Evolutionary conservation across 2,329 filamentous ascomycete species (phyloP).

Genomic region (Sodiomyces alkalinus): DNA sequence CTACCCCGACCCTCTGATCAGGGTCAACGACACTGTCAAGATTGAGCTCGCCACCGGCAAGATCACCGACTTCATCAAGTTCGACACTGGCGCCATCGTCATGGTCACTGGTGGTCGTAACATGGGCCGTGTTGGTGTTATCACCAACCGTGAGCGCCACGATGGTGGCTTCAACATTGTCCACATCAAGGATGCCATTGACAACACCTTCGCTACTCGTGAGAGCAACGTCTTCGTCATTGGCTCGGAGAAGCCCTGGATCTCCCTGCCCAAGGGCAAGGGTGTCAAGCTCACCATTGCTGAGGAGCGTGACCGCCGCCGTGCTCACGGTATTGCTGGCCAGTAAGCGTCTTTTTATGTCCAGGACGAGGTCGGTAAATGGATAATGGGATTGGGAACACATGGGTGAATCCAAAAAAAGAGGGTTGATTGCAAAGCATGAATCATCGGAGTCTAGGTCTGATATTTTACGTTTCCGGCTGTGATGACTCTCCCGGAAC

Average conservation of each 20-base stretch:
- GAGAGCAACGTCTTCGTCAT: slow-evolving; percentile 99
- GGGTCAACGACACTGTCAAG: slow-evolving; percentile 99
- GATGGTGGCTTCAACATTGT: slow-evolving; percentile 99
- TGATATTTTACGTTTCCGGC: slow-evolving; percentile 10
- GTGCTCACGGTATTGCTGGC: slow-evolving; percentile 42
- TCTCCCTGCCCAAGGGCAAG: slow-evolving; percentile 99
- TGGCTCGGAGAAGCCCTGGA: slow-evolving; percentile 96
- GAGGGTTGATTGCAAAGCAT: slow-evolving; percentile 8
- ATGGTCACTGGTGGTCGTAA: slow-evolving; percentile 99
- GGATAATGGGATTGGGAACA: slow-evolving; percentile 6
- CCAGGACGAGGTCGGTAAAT: neutral
- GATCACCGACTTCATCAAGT: slow-evolving; percentile 95
- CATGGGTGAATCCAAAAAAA: slow-evolving; percentile 4
- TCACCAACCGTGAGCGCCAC: slow-evolving; percentile 99
- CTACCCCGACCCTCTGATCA: slow-evolving; percentile 95
- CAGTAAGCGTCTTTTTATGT: slow-evolving; percentile 25
- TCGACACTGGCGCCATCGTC: slow-evolving; percentile 94
- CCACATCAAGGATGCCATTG: slow-evolving; percentile 99
- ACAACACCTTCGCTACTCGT: slow-evolving; percentile 99
- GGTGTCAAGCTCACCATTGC: slow-evolving; percentile 99
- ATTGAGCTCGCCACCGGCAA: slow-evolving; percentile 94
- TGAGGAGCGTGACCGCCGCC: slow-evolving; percentile 96
- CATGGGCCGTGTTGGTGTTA: slow-evolving; percentile 99
- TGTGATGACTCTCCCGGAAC: slow-evolving; percentile 5
- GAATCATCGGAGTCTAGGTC: slow-evolving; percentile 10